Percentiles rank a stretch among this genome's conserved stretches.
phyloP scores from a whole-genome alignment of 2,329 filamentous ascomycete genomes.

The Xylaria sp. region DNA sequence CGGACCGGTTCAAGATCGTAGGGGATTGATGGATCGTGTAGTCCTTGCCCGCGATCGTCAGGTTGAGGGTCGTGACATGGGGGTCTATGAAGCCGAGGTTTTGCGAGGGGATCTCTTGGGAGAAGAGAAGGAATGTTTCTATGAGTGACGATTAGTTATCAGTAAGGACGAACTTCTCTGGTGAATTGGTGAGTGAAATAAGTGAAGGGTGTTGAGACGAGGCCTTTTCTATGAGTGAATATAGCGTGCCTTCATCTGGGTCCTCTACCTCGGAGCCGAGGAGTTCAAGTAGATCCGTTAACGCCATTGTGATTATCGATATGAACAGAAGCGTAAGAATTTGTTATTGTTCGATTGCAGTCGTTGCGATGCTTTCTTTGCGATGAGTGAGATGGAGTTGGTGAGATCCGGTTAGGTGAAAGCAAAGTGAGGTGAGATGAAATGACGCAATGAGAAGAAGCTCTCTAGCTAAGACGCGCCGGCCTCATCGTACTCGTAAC shows the following conservation, averaged over 20 bases:
- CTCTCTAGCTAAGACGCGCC: neutral
- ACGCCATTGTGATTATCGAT: constrained; percentile 18
- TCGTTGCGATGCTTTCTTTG: constrained; percentile 5
- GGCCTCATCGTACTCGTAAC: neutral
- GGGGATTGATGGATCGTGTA: constrained; percentile 80
- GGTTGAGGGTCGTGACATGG: constrained; percentile 56
- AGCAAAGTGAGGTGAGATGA: neutral
- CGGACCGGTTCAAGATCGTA: constrained; percentile 65
- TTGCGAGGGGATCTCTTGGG: constrained; percentile 64
- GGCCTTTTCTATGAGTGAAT: neutral
- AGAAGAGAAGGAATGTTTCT: constrained; percentile 89
- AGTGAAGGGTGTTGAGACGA: neutral
- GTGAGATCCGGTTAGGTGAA: neutral
- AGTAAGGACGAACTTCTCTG: neutral
- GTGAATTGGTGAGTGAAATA: constrained; percentile 3
- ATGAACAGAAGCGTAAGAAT: neutral
- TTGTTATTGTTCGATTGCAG: constrained; percentile 1
- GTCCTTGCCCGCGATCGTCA: constrained; percentile 64
- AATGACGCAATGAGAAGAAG: neutral
- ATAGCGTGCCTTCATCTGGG: constrained; percentile 32
- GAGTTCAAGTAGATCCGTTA: constrained; percentile 17
- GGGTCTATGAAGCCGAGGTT: constrained; percentile 83
- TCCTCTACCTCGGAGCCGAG: constrained; percentile 26
- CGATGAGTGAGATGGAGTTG: neutral
- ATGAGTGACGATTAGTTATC: neutral